phyloP scores from a whole-genome alignment of 441 rosid genomes.

The Pelargonium australe region DNA sequence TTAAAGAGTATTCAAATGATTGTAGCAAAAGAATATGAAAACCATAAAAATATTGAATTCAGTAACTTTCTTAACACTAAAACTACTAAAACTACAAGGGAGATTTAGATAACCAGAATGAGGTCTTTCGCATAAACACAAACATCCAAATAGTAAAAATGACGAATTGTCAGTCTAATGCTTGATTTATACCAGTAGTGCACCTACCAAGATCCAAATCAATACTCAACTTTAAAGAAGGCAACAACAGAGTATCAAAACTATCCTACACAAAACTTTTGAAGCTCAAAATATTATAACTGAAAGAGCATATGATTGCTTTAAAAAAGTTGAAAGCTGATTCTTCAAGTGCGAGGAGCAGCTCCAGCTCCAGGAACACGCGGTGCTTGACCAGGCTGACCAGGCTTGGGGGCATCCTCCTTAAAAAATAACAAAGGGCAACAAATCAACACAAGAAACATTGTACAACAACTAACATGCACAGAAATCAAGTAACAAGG shows the following conservation, averaged over 20 bases:
- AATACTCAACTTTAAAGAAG: background rate
- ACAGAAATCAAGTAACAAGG: background rate
- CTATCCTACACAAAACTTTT: slow-evolving; percentile 11
- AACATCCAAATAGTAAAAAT: background rate
- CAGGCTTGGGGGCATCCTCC: slow-evolving; percentile 32
- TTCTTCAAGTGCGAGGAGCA: slow-evolving; percentile 25
- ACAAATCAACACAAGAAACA: background rate
- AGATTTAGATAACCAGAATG: background rate
- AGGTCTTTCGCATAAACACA: background rate
- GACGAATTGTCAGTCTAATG: background rate
- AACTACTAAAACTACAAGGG: too few relatives aligned
- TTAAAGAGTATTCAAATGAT: too few relatives aligned
- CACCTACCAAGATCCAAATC: background rate
- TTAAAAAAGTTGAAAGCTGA: background rate
- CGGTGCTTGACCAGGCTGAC: slow-evolving; percentile 30
- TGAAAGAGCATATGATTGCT: slow-evolving; percentile 2
- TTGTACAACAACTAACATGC: background rate
- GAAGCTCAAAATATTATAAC: slow-evolving; percentile 13
- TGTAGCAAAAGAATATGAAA: too few relatives aligned
- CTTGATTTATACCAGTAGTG: background rate
- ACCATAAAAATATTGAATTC: too few relatives aligned
- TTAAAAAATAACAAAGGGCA: background rate
- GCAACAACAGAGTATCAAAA: slow-evolving; percentile 2
- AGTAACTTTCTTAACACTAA: too few relatives aligned
- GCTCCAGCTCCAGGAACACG: slow-evolving; percentile 21